These are phyloP conservation scores for Nicotiana knightiana DNA, from an alignment of 257 asterid genomes.

Conservation along the genomic window DNA sequence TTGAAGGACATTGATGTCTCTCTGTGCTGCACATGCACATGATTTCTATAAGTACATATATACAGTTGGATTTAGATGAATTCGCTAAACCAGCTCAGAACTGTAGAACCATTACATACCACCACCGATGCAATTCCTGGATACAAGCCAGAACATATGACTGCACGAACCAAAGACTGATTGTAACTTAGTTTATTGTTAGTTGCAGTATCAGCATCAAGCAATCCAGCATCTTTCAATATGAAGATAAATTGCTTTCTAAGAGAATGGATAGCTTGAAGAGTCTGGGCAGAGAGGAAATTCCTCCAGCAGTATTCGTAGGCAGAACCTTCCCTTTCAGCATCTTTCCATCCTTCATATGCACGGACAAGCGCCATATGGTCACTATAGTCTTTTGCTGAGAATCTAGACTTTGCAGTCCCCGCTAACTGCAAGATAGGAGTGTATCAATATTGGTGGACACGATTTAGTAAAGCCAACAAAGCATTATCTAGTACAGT, in stretches of 20 bases:
- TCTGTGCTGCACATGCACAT: slow-evolving; percentile 61
- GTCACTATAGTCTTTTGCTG: slow-evolving; percentile 98
- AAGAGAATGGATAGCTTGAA: slow-evolving; percentile 94
- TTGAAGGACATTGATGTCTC: slow-evolving; percentile 97
- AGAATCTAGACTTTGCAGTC: slow-evolving; percentile 89
- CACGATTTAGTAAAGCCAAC: neutral
- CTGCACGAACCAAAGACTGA: slow-evolving; percentile 94
- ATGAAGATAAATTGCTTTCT: slow-evolving; percentile 88
- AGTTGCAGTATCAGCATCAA: slow-evolving; percentile 52
- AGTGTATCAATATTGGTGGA: neutral
- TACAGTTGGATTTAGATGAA: neutral
- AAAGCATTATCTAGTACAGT: neutral
- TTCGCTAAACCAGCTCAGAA: neutral
- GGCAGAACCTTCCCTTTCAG: slow-evolving; percentile 96
- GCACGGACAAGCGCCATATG: slow-evolving; percentile 99
- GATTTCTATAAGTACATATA: neutral
- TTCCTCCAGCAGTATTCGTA: slow-evolving; percentile 97
- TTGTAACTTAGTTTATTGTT: slow-evolving; percentile 81
- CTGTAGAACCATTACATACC: slow-evolving; percentile 38
- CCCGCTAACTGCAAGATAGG: slow-evolving; percentile 71
- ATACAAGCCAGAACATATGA: slow-evolving; percentile 92
- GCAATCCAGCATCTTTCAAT: slow-evolving; percentile 78
- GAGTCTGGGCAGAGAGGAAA: slow-evolving; percentile 92
- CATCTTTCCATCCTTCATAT: slow-evolving; percentile 99
- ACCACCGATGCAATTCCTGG: slow-evolving; percentile 95